Base-by-base conservation (phyloP, 768 basidiomycete genomes). In the Megacollybia marginata region DNA sequence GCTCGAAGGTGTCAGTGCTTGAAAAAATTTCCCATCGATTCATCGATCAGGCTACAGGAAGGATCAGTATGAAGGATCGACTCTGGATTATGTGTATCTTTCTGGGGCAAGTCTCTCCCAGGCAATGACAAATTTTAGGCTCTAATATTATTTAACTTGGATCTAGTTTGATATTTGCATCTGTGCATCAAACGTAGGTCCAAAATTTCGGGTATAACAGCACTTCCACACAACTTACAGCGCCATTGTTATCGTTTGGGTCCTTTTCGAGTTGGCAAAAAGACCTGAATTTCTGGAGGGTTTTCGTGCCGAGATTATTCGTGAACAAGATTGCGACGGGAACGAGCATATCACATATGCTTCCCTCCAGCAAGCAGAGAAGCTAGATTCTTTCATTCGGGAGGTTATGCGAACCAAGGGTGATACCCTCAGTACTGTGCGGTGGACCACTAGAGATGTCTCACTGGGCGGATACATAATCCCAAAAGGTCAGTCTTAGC, bases 391-490 rank as follows among this genome's bases (percentile, higher is more conserved):
- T 1, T 69, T 69, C 54, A 62, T 67, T 28, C 62, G 67, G 4
- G 66, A 69, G 46, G 67, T 69, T 11, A 58, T 69, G 62, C 63
- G 65, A 13, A 62, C 63, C 11, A 69, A 69, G 51, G 67, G 67
- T 15, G 65, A 67, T 46, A 66, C 65, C 7, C 57, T 69, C 38
- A 58, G 59, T 16, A 55, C 56, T 8, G 59, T 60, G 43, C 56
- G 67, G 5, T 44, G 57, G 47, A 65, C 67, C 8, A 63, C 60
- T n/a, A 4, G 47, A 53, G 32, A 63, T 67, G 32, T 53, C 55
- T 4, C 48, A 53, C 7, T n/a, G n/a, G n/a, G n/a, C n/a, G n/a
- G n/a, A n/a, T n/a, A n/a, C n/a, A n/a, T n/a, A n/a, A n/a, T n/a
- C n/a, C n/a, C n/a, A n/a, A n/a, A n/a, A n/a, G n/a, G n/a, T n/a